Evolutionary conservation across 2,329 filamentous ascomycete species (phyloP).

Genomic region (Pseudogymnoascus sp.): DNA sequence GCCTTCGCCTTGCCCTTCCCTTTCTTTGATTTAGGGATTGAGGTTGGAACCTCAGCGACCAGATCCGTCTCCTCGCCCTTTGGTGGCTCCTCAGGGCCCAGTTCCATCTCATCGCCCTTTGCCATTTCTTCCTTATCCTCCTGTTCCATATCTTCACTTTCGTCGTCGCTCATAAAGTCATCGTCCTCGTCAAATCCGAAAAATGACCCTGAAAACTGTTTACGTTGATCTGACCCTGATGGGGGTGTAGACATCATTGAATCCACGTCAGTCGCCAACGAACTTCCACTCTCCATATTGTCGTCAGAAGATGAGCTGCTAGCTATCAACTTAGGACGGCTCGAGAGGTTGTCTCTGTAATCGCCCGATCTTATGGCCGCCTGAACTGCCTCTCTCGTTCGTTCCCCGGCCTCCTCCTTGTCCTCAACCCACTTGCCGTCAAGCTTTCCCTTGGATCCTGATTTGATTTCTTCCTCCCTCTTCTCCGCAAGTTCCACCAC

Average conservation of each 20-base stretch:
- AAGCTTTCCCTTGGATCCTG: constrained; percentile 60
- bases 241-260: constrained; percentile 40
- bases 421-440: constrained; percentile 93
- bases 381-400: constrained; percentile 67
- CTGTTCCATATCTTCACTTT: constrained; percentile 33
- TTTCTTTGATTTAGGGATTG: constrained; percentile 14
- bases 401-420: constrained; percentile 82
- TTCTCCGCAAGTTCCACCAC: constrained; percentile 78
- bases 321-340: constrained; percentile 31
- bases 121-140: constrained; percentile 20
- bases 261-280: constrained; percentile 22
- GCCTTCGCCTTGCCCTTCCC: constrained; percentile 31
- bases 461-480: constrained; percentile 72
- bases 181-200: constrained; percentile 76
- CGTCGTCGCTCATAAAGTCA: constrained; percentile 63
- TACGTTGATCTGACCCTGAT: constrained; percentile 32
- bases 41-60: constrained; percentile 2
- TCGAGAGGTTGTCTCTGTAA: constrained; percentile 51
- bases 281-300: constrained; percentile 25
- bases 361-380: constrained; percentile 58
- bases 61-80: constrained; percentile 15
- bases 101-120: constrained; percentile 17
- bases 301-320: constrained; percentile 32
- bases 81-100: constrained; percentile 19
- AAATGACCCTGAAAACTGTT: constrained; percentile 39